Percentiles rank a stretch among this genome's conserved stretches.
phyloP scores from a whole-genome alignment of 345 rosid species.

The Brassica incana region DNA sequence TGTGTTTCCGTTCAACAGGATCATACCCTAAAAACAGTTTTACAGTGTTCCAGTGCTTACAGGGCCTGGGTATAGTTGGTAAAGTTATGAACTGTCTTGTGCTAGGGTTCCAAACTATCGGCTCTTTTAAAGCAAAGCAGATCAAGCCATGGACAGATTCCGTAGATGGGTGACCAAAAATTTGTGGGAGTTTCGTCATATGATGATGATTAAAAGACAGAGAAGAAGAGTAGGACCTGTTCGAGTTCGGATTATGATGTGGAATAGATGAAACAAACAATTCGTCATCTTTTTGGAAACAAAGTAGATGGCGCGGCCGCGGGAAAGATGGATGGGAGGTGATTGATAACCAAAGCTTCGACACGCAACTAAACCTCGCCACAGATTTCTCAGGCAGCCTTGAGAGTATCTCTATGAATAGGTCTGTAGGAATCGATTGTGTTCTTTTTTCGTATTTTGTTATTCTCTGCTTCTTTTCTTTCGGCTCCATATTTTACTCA shows the following conservation, averaged over 20 bases:
- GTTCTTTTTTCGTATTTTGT: not conserved
- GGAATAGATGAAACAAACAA: not conserved
- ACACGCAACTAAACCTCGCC: not conserved
- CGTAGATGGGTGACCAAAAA: not conserved
- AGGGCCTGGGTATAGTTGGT: not conserved
- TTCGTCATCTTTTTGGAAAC: not conserved
- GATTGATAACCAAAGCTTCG: not conserved
- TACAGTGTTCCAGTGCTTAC: not conserved
- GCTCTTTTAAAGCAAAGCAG: not conserved
- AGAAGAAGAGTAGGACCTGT: not conserved
- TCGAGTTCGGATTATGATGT: not conserved
- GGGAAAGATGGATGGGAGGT: not conserved
- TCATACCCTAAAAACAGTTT: not conserved
- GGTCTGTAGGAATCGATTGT: not conserved
- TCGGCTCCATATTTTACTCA: not conserved
- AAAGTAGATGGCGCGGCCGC: not conserved
- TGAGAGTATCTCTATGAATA: not conserved
- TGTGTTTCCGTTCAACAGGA: slow-evolving; percentile 1
- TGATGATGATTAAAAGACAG: not conserved
- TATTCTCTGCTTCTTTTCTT: not conserved
- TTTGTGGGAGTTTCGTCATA: not conserved
- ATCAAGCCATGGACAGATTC: not conserved
- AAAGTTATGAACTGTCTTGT: not conserved
- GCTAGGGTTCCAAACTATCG: slow-evolving; percentile 13
- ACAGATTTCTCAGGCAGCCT: too few species aligned